Evolutionary conservation across 2,329 filamentous ascomycete genomes (phyloP).

Genomic region (Albifimbria verrucaria): DNA sequence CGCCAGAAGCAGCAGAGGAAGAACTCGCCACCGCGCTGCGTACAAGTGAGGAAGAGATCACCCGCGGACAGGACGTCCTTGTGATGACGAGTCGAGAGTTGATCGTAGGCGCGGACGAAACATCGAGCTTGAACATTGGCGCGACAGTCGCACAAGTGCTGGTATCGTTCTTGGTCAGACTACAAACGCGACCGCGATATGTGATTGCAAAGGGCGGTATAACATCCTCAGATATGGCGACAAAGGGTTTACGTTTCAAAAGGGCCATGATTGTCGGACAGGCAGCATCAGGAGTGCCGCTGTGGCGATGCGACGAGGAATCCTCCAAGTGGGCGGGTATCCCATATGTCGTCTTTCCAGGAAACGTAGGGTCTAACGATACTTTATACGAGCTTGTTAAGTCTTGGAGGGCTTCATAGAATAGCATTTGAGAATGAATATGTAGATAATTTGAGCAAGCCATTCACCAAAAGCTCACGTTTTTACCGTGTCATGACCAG

Average conservation of each 20-base stretch:
- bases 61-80: constrained; percentile 47
- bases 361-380: constrained; percentile 15
- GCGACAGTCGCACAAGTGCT: constrained; percentile 46
- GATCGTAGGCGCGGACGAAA: constrained; percentile 41
- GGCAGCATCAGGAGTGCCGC: constrained; percentile 53
- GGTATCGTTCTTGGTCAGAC: constrained; percentile 43
- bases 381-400: constrained; percentile 14
- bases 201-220: constrained; percentile 60
- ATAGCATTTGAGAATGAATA: too few relatives aligned
- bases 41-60: constrained; percentile 35
- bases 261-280: constrained; percentile 53
- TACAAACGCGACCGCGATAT: constrained; percentile 49
- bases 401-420: constrained; percentile 8
- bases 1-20: constrained; percentile 23
- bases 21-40: constrained; percentile 27
- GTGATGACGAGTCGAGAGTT: constrained; percentile 58
- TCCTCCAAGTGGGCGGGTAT: constrained; percentile 47
- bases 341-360: constrained; percentile 36
- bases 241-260: constrained; percentile 52
- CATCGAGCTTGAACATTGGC: constrained; percentile 52
- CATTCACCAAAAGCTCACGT: too few relatives aligned
- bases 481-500: too few relatives aligned
- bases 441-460: too few relatives aligned
- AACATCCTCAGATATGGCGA: constrained; percentile 56
- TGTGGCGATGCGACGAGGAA: constrained; percentile 56